These are phyloP conservation scores for bread wheat (Triticum aestivum) DNA, from an alignment of 176 grass and related monocot species.

Conservation along the genomic window IWGSC_CS_RefSeq_v2.1 NC_057803.1:592995094-592995593, in stretches of 20 bases:
- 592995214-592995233: background rate
- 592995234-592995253: background rate
- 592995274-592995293: background rate
- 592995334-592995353: background rate
- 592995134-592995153: background rate
- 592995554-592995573: slow-evolving; percentile 3
- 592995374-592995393: background rate
- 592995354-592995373: background rate
- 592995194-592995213: background rate
- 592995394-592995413: background rate
- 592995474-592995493: background rate
- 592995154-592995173: background rate
- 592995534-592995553: too few species aligned
- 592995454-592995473: background rate
- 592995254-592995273: background rate
- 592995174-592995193: too few species aligned
- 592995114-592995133: background rate
- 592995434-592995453: background rate
- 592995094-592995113: background rate
- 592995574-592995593: background rate
- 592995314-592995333: background rate
- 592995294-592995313: slow-evolving; percentile 7
- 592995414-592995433: background rate
- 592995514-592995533: background rate
- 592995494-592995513: background rate